Base-by-base conservation (phyloP, 164 flowering plant species). In the Saururus chinensis region DNA sequence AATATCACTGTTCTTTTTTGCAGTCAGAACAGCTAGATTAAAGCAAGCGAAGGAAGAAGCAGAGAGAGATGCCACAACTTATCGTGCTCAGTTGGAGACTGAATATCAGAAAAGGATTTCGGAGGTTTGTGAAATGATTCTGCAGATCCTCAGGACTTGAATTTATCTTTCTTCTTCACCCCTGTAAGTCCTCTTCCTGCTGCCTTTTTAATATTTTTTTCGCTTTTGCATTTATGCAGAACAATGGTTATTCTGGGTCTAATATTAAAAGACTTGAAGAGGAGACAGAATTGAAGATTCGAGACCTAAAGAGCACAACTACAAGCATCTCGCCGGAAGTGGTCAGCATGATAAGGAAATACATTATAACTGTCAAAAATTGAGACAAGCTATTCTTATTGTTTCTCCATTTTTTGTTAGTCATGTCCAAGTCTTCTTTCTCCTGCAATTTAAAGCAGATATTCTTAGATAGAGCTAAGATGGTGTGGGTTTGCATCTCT, bases 21-120 rank as follows among this genome's bases (percentile, higher is more conserved):
- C 64, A 84, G 89, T 64, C 62, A 84, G 81, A 73, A 65, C 66
- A 68, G 4, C 71, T 16, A 81, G 86, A 64, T 57, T 84, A 67
- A 84, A 65, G 70, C 89, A 87, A 68, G 89, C 93, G n/a, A 82
- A 82, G 66, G 82, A 80, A 3, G 93, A 87, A 75, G 93, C 89
- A 20, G 82, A 80, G 45, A 74, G 49, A 42, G 89, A 87, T 35
- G 74, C 71, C 4, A 66, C 73, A 5, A 67, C 54, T 0, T 80
- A 75, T 60, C 80, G 84, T 20, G 60, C 84, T 10, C 66, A 74
- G 54, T 40, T 84, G 75, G 93, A 87, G 67, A 64, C 74, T 7
- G 88, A 84, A 56, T 65, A 77, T 62, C 79, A 82, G 56, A 79
- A 71, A 51, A 71, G 67, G 23, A 60, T 84, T 9, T 72, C 84